phyloP scores from a whole-genome alignment of 2,329 filamentous ascomycete genomes.

The Pseudopyrenochaeta lycopersici region DNA sequence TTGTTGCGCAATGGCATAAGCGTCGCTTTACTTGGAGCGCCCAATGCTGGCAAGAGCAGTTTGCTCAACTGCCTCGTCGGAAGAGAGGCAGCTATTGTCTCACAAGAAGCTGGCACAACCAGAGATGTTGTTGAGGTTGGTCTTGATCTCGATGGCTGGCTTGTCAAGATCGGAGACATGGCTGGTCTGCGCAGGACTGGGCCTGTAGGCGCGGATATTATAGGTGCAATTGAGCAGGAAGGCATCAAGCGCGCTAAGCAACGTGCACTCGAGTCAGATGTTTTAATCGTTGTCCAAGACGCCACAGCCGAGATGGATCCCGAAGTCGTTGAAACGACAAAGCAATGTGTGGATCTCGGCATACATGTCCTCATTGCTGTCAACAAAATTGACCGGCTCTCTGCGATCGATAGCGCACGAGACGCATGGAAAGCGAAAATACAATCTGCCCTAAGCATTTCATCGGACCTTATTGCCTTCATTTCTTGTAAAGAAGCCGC shows the following conservation, averaged over 20 bases:
- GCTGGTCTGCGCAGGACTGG: constrained; percentile 76
- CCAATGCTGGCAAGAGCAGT: constrained; percentile 95
- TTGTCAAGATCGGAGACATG: constrained; percentile 95
- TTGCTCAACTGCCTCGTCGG: constrained; percentile 90
- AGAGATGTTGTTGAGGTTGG: constrained; percentile 92
- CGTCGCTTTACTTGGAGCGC: constrained; percentile 86
- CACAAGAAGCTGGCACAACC: constrained; percentile 90
- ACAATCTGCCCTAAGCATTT: constrained; percentile 28
- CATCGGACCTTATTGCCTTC: constrained; percentile 60
- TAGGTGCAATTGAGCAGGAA: constrained; percentile 84
- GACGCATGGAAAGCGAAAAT: constrained; percentile 33
- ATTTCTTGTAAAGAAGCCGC: constrained; percentile 77
- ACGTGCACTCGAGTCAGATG: constrained; percentile 82
- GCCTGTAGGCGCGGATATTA: constrained; percentile 43
- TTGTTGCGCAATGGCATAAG: constrained; percentile 84
- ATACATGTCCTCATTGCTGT: constrained; percentile 66
- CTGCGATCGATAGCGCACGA: constrained; percentile 37
- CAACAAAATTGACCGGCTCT: constrained; percentile 67
- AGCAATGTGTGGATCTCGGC: constrained; percentile 58
- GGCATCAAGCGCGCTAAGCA: constrained; percentile 87
- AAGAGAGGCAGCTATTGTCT: constrained; percentile 93
- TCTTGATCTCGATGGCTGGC: constrained; percentile 87
- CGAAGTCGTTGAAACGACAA: constrained; percentile 65
- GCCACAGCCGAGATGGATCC: constrained; percentile 75
- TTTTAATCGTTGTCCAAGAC: constrained; percentile 75